Base-by-base conservation (phyloP, 2,329 filamentous ascomycete genomes). In the Exophiala sideris region DNA sequence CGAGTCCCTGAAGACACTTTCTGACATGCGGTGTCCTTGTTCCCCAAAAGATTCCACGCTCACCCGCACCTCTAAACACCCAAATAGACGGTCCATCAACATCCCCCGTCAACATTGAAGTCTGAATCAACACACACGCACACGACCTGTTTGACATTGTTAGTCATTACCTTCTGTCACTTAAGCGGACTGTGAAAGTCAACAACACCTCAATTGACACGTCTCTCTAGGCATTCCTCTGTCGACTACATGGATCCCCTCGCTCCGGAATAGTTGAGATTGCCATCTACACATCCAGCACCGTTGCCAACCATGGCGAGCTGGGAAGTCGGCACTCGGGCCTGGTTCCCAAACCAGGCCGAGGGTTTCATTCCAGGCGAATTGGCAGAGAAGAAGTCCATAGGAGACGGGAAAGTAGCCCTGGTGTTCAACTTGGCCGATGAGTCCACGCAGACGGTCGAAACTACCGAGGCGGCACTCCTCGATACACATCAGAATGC, bases 361-460 rank as follows among this genome's bases (percentile, higher is more conserved):
- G 92, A 99, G 75, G 94, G 94, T 76, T 99, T 94, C 92, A 85
- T 99, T 72, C 88, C 91, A 70, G 96, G 94, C 44, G 91, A 97
- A 80, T 88, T 99, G 66, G 80, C 87, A 71, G 87, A 88, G 74
- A 96, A 94, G 80, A 81, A 82, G 52, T 77, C 89, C 62, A 81
- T 94, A 69, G 94, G 91, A 59, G 82, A 90, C 68, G 96, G 95
- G 71, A 87, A 81, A 70, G 82, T 99, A 66, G 49, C 51, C 48
- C 56, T 64, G 16, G 82, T 91, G 66, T 97, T 99, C 75, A 81
- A 85, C 73, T 80, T 97, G 62, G 89, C 91, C 66, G 96, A 91
- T 82, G 94, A 91, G 21, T 62, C 63, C 68, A 95, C 91, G 85
- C 81, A 68, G 94, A 89, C 81, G 9, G 74, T 96, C 68, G 84